These are phyloP conservation scores for Helicostylum pulchrum DNA, from an alignment of 192 early-diverging fungal genomes.

Conservation along the genomic window DNA sequence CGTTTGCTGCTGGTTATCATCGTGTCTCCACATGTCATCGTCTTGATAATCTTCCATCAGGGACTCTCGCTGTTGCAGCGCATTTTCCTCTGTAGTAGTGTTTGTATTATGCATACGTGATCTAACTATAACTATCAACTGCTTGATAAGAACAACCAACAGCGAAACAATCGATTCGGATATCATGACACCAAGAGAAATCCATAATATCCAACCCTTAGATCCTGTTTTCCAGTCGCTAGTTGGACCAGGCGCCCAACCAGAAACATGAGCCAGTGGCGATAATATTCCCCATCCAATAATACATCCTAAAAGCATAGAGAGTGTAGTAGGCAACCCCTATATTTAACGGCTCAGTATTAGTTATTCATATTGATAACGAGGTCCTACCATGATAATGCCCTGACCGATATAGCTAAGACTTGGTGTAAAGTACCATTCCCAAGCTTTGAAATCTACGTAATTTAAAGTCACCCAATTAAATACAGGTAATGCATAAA, in stretches of 20 bases:
- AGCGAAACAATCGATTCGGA: constrained; percentile 66
- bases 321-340: constrained; percentile 66
- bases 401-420: constrained; percentile 79
- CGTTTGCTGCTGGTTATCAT: not conserved
- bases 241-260: constrained; percentile 73
- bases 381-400: constrained; percentile 60
- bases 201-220: constrained; percentile 78
- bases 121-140: constrained; percentile 36
- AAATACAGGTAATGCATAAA: constrained; percentile 57
- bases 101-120: not conserved
- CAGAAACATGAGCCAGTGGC: constrained; percentile 58
- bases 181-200: constrained; percentile 78
- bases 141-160: constrained; percentile 43
- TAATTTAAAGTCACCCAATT: constrained; percentile 48
- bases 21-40: constrained; percentile 33
- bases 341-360: not conserved
- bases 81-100: not conserved
- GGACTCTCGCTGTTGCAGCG: not conserved
- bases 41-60: constrained; percentile 19
- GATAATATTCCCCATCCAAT: constrained; percentile 76
- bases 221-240: constrained; percentile 66
- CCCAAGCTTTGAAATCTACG: constrained; percentile 54
- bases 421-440: constrained; percentile 71
- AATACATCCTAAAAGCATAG: constrained; percentile 66
- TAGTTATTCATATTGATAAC: not conserved